Base-by-base conservation (phyloP, 352 stramenopile genomes). In the Pythium brachiatum region DNA sequence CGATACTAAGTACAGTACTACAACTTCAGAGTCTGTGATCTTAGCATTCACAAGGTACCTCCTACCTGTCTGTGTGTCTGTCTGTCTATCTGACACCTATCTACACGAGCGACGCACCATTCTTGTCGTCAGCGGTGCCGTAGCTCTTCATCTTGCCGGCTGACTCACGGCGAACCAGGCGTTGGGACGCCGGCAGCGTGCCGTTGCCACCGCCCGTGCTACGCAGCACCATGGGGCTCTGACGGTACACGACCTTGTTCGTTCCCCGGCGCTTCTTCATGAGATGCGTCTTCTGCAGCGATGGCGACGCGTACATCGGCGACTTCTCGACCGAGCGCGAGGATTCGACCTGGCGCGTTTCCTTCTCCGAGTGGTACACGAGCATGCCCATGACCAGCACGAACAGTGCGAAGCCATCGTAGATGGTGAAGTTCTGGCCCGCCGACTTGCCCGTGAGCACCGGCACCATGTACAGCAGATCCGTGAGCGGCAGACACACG, bases 341-440 rank as follows among this genome's bases (percentile, higher is more conserved):
- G 12, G 73, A 69, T 43, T 78, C 83, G 7, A 74, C 68, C 46
- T 86, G 72, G 50, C 84, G 83, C 53, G 83, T 81, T 65, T 93
- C 86, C 70, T 95, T 95, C 69, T 95, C 86, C 25, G 86, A 92
- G 74, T 95, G 86, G 62, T 95, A 95, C 9, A 95, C 84, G 16
- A 95, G 73, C 55, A 95, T 68, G 2, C 83, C 86, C 73, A 95
- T 92, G 53, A 95, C 82, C 27, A 95, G 72, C 20, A 92, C 83
- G 52, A 92, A 92, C n/a, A 96, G 74, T 6, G 87, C 75, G 69
- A 96, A 96, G 20, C 83, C 87, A 60, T 96, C 87, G 65, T 93
- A 94, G 63, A 94, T 89, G 26, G 87, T 94, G 65, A 96, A 96
- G 7, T 67, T 63, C 53, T 94, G 86, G 13, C 73, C 76, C 1